These are phyloP conservation scores for Mycosarcoma mackinlayi DNA, from an alignment of 1,284 basidiomycete genomes.

Conservation along the genomic window DNA sequence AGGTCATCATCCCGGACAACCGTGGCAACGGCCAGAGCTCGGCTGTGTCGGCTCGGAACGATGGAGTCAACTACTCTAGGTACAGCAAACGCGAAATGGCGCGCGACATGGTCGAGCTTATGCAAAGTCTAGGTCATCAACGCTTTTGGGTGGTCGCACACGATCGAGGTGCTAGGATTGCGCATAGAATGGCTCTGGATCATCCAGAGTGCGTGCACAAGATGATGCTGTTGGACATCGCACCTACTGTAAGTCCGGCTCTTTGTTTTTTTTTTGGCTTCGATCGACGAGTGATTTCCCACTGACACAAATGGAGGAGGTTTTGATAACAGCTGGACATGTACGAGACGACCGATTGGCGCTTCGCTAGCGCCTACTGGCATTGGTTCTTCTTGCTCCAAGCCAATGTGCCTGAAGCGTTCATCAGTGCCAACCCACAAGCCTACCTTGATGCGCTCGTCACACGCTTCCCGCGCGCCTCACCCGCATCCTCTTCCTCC, in stretches of 20 bases:
- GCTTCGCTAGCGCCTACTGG: constrained; percentile 63
- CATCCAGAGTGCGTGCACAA: constrained; percentile 62
- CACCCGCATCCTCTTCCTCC: not conserved
- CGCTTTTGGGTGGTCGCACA: constrained; percentile 67
- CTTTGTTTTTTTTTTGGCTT: too few relatives aligned
- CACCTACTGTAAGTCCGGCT: constrained; percentile 51
- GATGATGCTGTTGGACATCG: constrained; percentile 67
- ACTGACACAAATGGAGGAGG: too few relatives aligned
- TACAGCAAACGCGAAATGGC: constrained; percentile 70
- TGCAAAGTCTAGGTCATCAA: constrained; percentile 63
- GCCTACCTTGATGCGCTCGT: constrained; percentile 63
- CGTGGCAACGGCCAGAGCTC: constrained; percentile 61
- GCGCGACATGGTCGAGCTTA: constrained; percentile 67
- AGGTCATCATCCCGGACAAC: constrained; percentile 67
- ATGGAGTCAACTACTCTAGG: constrained; percentile 12
- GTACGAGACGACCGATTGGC: constrained; percentile 66
- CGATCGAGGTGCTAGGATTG: constrained; percentile 70
- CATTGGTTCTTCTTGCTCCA: constrained; percentile 70
- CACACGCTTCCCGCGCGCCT: constrained; percentile 26
- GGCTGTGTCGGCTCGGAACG: constrained; percentile 46
- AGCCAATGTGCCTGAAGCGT: constrained; percentile 65
- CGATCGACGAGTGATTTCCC: too few relatives aligned
- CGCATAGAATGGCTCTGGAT: constrained; percentile 69
- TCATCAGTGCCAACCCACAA: constrained; percentile 67
- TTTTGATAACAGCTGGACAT: constrained; percentile 62